A percentile compares a stretch with the other conserved stretches of the same genome.
These are phyloP conservation scores for Hygrocybe punicea DNA, from an alignment of 768 basidiomycete species.

Conservation along the genomic window DNA sequence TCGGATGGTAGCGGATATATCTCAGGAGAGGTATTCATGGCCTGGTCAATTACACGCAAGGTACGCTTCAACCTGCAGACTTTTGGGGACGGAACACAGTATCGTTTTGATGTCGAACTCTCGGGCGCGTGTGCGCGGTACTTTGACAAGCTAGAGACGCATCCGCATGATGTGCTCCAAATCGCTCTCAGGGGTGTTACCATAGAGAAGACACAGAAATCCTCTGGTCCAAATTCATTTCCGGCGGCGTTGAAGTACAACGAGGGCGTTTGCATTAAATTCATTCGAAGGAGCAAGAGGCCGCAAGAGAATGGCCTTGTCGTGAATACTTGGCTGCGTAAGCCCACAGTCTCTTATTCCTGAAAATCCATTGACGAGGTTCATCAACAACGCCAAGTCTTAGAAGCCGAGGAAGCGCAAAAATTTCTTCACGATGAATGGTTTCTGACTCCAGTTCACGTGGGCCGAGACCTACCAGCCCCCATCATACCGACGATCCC, in stretches of 20 bases:
- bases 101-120: constrained; percentile 41
- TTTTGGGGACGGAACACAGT: constrained; percentile 10
- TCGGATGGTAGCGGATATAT: constrained; percentile 39
- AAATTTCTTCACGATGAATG: constrained; percentile 3
- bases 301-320: constrained; percentile 13
- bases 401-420: not conserved
- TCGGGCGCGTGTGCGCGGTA: constrained; percentile 29
- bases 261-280: constrained; percentile 43
- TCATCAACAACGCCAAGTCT: not conserved
- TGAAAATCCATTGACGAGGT: not conserved
- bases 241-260: constrained; percentile 42
- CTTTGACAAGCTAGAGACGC: constrained; percentile 38
- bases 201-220: constrained; percentile 26
- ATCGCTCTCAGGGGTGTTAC: constrained; percentile 47
- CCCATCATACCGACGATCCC: not conserved
- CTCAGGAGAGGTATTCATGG: constrained; percentile 43
- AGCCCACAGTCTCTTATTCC: constrained; percentile 1
- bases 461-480: not conserved
- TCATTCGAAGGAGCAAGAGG: constrained; percentile 25
- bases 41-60: constrained; percentile 35
- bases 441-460: constrained; percentile 6
- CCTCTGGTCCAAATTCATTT: constrained; percentile 31
- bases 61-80: constrained; percentile 33
- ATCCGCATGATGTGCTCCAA: constrained; percentile 41
- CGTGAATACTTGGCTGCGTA: constrained; percentile 32